These are phyloP conservation scores for Mycena belliarum DNA, from an alignment of 768 basidiomycete genomes.

Conservation along the genomic window DNA sequence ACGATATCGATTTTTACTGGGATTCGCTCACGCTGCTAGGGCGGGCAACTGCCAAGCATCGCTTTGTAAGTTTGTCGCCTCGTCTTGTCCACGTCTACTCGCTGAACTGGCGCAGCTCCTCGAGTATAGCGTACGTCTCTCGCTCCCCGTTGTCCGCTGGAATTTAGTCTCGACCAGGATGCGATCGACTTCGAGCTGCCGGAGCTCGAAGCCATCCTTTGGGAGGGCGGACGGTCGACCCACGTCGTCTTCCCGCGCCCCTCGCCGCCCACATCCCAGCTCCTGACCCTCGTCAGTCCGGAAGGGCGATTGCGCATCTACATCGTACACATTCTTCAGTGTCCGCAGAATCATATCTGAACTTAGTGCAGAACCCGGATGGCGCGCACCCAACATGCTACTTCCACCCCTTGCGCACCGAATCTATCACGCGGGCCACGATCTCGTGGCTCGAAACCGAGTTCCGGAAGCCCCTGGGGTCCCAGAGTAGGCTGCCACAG, in stretches of 20 bases:
- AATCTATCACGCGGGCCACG: not conserved
- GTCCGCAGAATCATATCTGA: not conserved
- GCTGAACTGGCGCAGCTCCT: not conserved
- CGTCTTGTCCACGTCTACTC: not conserved
- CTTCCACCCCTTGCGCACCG: not conserved
- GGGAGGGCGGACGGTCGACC: not conserved
- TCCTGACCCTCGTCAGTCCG: not conserved
- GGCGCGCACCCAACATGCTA: not conserved
- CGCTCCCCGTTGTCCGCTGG: not conserved
- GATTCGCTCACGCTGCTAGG: not conserved
- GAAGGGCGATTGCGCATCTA: not conserved
- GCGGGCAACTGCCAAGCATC: not conserved
- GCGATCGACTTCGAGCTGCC: not conserved
- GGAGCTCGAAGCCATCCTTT: not conserved
- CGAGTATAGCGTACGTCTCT: not conserved
- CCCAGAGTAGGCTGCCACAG: not conserved
- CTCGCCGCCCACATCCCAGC: not conserved
- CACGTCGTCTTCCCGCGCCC: conserved; percentile 2
- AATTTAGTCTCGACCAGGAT: not conserved
- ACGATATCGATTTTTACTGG: conserved; percentile 3
- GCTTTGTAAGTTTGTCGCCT: conserved; percentile 4
- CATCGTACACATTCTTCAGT: not conserved
- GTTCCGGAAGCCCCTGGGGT: not conserved
- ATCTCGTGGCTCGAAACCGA: not conserved
- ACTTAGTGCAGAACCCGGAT: not conserved